Evolutionary conservation across 208 protist genomes (phyloP).

Genomic region (Entamoeba histolytica): DNA sequence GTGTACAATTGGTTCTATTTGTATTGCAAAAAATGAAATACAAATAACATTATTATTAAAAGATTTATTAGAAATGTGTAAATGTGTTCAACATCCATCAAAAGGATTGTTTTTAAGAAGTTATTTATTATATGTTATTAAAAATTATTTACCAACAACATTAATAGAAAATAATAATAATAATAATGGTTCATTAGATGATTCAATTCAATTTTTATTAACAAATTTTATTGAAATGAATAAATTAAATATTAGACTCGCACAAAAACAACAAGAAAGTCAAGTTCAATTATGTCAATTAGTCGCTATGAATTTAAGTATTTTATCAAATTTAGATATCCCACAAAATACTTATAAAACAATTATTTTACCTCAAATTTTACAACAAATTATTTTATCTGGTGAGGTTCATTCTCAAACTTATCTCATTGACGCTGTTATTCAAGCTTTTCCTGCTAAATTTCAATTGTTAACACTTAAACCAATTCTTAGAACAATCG

Average conservation of each 20-base stretch:
- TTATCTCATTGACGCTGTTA: not conserved
- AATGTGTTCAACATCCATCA: constrained; percentile 22
- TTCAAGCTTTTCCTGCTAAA: not conserved
- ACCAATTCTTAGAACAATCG: not conserved
- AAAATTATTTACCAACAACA: constrained; percentile 1
- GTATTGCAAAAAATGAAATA: not conserved
- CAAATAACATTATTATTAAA: not conserved
- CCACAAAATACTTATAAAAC: not conserved
- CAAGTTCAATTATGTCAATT: not conserved
- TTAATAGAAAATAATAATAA: too few species aligned
- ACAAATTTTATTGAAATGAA: not conserved
- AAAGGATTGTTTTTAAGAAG: constrained; percentile 20
- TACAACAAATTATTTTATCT: not conserved
- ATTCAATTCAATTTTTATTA: not conserved
- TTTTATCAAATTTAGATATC: not conserved
- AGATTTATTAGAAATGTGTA: constrained; percentile 24
- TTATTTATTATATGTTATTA: constrained; percentile 8
- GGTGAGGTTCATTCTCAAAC: not conserved
- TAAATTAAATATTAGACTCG: not conserved
- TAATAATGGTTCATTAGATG: not conserved
- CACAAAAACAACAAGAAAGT: not conserved
- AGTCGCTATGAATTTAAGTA: not conserved
- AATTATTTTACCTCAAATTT: not conserved
- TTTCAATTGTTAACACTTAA: not conserved
- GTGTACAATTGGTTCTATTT: not conserved